Evolutionary conservation across 2,329 filamentous ascomycete species (phyloP), one percentile per base, ranked within the genome.

Genomic region (Sporothrix globosa): DNA sequence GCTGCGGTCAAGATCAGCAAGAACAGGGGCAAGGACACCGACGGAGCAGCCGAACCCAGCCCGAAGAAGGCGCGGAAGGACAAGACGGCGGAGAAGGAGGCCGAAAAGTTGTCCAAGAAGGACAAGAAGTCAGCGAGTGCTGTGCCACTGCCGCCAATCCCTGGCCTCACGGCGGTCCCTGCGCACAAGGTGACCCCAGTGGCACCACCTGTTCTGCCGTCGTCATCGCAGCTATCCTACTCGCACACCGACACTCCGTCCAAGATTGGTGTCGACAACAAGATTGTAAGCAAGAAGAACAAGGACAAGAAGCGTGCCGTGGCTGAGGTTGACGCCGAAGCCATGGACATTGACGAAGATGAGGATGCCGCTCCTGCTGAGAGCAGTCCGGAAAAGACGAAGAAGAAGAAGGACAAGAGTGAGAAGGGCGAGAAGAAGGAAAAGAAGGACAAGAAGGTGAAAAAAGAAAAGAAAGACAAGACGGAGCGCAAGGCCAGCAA

Each of bases 1-100:
- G 67, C 71, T 27, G 76, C 76, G 24, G 70, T 76, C 4, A 80
- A 79, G 75, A 79, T 24, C 19, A 81, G 30, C 67, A 67, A 66
- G 52, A 65, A 80, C 76, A 78, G 77, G 69, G 74, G 71, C 66
- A 61, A 61, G 56, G 56, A 48, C 7, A 19, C 30, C 13, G 48
- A 61, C 3, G 21, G 13, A 17, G 50, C 39, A 6, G 41, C 24
- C 27, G 61, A 50, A 5, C 53, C 63, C 17, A 68, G 54, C 34
- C 56, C 69, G n/a, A 68, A 68, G 46, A 71, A 68, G 61, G 61
- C 69, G 46, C 56, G 39, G 39, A 65, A 77, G 73, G 71, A 68
- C 41, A 73, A 73, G 69, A 73, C 69, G 41, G 69, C 73, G 19
- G 69, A 71, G 44, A 67, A 69, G 70, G 52, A 48, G 11, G 69